Base-by-base conservation (phyloP, 2,329 filamentous ascomycete species). In the Sarocladium strictum region DNA sequence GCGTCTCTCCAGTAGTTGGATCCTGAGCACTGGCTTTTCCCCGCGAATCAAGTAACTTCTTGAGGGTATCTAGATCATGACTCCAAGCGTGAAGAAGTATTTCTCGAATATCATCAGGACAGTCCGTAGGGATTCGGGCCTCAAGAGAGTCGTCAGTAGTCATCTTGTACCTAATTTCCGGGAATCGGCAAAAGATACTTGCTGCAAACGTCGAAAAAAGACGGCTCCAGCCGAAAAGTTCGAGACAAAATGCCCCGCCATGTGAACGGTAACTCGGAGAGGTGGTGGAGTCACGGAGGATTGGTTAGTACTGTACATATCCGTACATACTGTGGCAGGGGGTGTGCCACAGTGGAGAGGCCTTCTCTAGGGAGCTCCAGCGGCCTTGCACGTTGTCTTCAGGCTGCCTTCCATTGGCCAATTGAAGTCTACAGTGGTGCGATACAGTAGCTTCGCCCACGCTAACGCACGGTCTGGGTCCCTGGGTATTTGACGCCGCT, bases 1-100 rank as follows among this genome's bases (percentile, higher is more conserved):
- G 91, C 9, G 91, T 91, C 69, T 87, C 90, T 57, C 90, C 89
- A 1, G 92, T 96, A 57, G 86, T 84, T 5, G 87, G 81, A 65
- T 97, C 93, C 69, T 93, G 90, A 3, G 87, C 84, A 67, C 87
- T 91, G 75, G 89, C 73, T 73, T 73, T 74, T 55, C 75, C 85
- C 50, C 79, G 83, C 3, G 72, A 78, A 63, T 80, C 77, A 58
- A 95, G 80, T 7, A 96, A 80, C 55, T 80, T 78, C 67, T 85
- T 86, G 40, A 96, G 79, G 51, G 79, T 77, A 33, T 78, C 69
- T 57, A 86, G 71, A 67, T 96, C 78, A 64, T 83, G 80, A 55
- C 70, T 69, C 80, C 80, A 83, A 55, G 80, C 77, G 54, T 76
- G 75, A 54, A 73, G 71, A 55, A 84, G 73, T 56, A 84, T 72